phyloP scores from a whole-genome alignment of 1,284 basidiomycete species.

The Malassezia equina region DNA sequence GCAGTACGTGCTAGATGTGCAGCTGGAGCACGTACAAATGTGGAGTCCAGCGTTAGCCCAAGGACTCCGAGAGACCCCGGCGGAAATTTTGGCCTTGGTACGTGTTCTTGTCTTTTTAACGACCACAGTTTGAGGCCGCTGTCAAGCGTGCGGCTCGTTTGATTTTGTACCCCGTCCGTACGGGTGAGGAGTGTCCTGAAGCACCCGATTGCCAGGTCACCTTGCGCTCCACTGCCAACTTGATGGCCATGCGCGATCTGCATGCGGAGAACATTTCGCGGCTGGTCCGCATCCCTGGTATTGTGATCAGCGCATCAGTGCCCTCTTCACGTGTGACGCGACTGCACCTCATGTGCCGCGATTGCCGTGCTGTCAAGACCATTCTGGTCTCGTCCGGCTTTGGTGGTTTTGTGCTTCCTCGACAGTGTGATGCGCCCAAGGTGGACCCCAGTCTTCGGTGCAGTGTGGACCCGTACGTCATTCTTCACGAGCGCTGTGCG shows the following conservation, averaged over 20 bases:
- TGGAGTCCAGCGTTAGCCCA: conserved; percentile 91
- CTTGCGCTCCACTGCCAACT: conserved; percentile 68
- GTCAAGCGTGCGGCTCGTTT: conserved; percentile 39
- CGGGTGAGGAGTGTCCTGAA: conserved; percentile 29
- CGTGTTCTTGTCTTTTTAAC: conserved; percentile 21
- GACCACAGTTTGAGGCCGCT: conserved; percentile 32
- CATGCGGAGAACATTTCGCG: conserved; percentile 84
- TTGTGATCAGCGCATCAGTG: conserved; percentile 92
- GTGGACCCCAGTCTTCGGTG: conserved; percentile 59
- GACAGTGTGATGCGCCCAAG: conserved; percentile 37
- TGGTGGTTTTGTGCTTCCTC: conserved; percentile 58
- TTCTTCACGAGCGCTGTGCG: conserved; percentile 83
- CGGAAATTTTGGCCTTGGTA: conserved; percentile 79
- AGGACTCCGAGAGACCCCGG: conserved; percentile 74
- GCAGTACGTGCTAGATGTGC: conserved; percentile 82
- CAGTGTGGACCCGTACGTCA: conserved; percentile 88
- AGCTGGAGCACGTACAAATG: conserved; percentile 75
- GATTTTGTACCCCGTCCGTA: conserved; percentile 42
- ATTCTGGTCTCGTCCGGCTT: conserved; percentile 63
- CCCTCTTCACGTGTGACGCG: conserved; percentile 85
- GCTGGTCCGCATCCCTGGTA: conserved; percentile 90
- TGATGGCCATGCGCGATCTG: conserved; percentile 78
- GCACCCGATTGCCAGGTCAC: conserved; percentile 76
- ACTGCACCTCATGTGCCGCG: conserved; percentile 82
- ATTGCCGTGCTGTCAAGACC: conserved; percentile 71